Percentiles rank a stretch among this genome's conserved stretches.
These are phyloP conservation scores for Russula olivacea DNA, from an alignment of 768 basidiomycete species.

Conservation along the genomic window DNA sequence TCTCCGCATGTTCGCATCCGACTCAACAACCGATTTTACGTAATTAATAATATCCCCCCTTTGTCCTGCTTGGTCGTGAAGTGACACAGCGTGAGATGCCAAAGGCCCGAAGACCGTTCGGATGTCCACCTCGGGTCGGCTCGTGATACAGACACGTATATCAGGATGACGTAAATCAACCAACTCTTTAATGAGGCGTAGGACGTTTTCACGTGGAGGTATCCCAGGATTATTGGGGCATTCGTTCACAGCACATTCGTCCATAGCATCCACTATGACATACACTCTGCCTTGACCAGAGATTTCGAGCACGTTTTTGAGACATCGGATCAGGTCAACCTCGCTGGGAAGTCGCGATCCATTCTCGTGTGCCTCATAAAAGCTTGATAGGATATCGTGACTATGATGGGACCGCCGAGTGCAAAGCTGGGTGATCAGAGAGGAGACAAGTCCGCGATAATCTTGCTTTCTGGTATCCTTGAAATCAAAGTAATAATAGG, in stretches of 20 bases:
- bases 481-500: constrained; percentile 7
- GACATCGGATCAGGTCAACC: neutral
- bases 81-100: neutral
- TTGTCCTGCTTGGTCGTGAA: neutral
- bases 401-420: neutral
- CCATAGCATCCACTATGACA: neutral
- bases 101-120: neutral
- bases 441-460: neutral
- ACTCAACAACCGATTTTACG: neutral
- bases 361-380: neutral
- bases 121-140: constrained; percentile 11
- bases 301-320: neutral
- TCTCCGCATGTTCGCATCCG: neutral
- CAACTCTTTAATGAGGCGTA: neutral
- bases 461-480: constrained; percentile 1
- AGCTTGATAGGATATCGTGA: neutral
- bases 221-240: neutral
- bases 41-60: neutral
- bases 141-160: neutral
- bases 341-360: neutral
- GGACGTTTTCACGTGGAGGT: neutral
- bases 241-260: neutral
- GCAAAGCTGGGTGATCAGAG: constrained; percentile 4
- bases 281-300: neutral
- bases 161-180: neutral